Evolutionary conservation across 164 flowering plant genomes (phyloP), one percentile per base, ranked within the genome.

Genomic region (Euptelea pleiosperma): DNA sequence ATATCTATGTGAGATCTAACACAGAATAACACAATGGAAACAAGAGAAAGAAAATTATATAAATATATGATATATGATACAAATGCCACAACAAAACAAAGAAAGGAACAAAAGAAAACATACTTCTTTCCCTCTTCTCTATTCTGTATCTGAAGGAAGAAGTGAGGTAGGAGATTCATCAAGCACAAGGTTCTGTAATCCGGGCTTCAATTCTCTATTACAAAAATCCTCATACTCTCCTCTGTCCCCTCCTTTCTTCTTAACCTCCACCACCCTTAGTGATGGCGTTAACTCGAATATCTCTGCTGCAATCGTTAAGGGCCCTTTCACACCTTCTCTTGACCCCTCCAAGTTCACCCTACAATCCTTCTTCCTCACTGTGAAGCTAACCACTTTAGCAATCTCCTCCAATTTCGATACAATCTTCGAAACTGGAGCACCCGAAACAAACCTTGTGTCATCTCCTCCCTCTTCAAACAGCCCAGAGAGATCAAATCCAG

Each of bases 361-460:
- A 46, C 80, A 89, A 66, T 83, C 93, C 75, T 86, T 86, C 71
- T 81, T 86, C 78, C 96, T 78, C 65, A 91, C 90, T 4, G 83
- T 63, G 61, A 88, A 88, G 64, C 91, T 83, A 63, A 86, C 94
- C 24, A 84, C 69, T 39, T 83, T 76, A 0, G 96, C 98, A 50
- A 91, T 86, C 71, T 86, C 94, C 77, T 86, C 96, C 75, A 91
- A 62, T 62, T 85, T 91, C 4, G 91, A 78, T 58, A 88, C 74
- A 28, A 88, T 85, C 63, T 57, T 77, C 0, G 90, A 62, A 9
- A 86, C 85, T 0, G 94, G 87, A 0, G 84, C 96, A 22, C 83
- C 82, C 0, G 94, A 79, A 12, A 86, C 77, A 45, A 86, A 76
- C 67, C 98, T 77, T 10, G 84, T 39, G 8, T 81, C 89, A 5